Percentiles rank a stretch among this genome's conserved stretches.
Conservation (phyloP, 352 stramenopile species). For the Globisporangium nunn region DNA sequence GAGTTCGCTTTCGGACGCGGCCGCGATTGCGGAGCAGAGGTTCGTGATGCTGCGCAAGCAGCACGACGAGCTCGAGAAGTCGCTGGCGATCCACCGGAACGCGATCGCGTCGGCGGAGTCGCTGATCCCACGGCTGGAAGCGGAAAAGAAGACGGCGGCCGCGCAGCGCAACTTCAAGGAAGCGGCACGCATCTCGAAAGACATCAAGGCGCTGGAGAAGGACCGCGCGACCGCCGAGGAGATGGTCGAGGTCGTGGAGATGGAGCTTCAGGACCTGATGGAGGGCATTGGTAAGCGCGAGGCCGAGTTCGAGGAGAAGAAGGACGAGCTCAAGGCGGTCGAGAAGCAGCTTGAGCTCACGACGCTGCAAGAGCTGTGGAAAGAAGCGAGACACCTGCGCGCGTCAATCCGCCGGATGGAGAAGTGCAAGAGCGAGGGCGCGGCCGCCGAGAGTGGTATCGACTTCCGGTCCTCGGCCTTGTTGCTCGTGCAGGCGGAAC, state of each 20-base stretch:
- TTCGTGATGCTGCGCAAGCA: slow-evolving; percentile 69
- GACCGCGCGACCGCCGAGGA: slow-evolving; percentile 72
- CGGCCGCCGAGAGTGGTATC: slow-evolving; percentile 42
- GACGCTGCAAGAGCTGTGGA: slow-evolving; percentile 67
- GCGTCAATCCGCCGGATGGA: slow-evolving; percentile 57
- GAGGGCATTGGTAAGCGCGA: slow-evolving; percentile 67
- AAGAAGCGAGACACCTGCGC: slow-evolving; percentile 59
- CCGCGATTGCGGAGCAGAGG: slow-evolving; percentile 68
- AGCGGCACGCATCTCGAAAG: slow-evolving; percentile 75
- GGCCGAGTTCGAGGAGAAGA: slow-evolving; percentile 67
- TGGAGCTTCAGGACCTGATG: slow-evolving; percentile 74
- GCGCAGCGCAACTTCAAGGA: slow-evolving; percentile 85
- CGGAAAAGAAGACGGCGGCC: slow-evolving; percentile 74
- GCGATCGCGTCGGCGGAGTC: slow-evolving; percentile 72
- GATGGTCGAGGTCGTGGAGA: slow-evolving; percentile 76
- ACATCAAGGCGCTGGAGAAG: slow-evolving; percentile 84
- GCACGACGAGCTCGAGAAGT: slow-evolving; percentile 71
- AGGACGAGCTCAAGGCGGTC: slow-evolving; percentile 63
- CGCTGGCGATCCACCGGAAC: slow-evolving; percentile 63
- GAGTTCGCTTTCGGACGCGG: slow-evolving; percentile 53
- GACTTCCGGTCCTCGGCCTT: slow-evolving; percentile 64
- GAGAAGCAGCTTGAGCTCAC: slow-evolving; percentile 71
- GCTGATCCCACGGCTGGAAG: slow-evolving; percentile 70
- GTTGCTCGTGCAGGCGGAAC: slow-evolving; percentile 70
- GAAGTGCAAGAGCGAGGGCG: slow-evolving; percentile 57